Conservation (phyloP, 805 yeast genomes). For the Candida tallmaniae region DNA sequence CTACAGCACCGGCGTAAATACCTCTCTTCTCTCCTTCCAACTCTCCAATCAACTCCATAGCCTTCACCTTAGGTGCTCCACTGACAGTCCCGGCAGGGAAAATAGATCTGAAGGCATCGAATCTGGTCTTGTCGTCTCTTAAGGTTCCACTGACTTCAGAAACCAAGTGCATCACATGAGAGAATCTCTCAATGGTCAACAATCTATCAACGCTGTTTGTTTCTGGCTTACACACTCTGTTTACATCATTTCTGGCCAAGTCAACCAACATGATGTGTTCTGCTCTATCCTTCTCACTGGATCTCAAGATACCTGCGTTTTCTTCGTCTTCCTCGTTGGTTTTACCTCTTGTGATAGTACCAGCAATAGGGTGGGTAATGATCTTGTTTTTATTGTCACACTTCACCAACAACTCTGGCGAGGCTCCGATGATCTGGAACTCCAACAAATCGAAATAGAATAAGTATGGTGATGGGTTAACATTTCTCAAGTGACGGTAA, state of each 20-base stretch:
- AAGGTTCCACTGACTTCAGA: conserved; percentile 92
- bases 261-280: conserved; percentile 99
- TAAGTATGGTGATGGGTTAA: conserved; percentile 96
- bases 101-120: conserved; percentile 95
- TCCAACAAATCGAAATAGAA: conserved; percentile 89
- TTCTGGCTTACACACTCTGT: conserved; percentile 86
- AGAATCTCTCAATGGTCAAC: conserved; percentile 85
- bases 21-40: conserved; percentile 91
- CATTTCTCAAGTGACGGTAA: conserved; percentile 89
- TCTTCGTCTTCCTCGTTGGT: conserved; percentile 89
- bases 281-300: conserved; percentile 87
- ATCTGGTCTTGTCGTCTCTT: conserved; percentile 78
- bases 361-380: conserved; percentile 97
- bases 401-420: conserved; percentile 90
- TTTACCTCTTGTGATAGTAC: conserved; percentile 87
- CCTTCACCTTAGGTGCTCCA: conserved; percentile 97
- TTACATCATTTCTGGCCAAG: conserved; percentile 92
- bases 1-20: conserved; percentile 98
- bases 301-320: conserved; percentile 67
- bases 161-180: conserved; percentile 95
- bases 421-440: conserved; percentile 95
- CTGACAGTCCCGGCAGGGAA: conserved; percentile 99
- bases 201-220: conserved; percentile 85
- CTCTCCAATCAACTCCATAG: conserved; percentile 92
- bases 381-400: conserved; percentile 68